These are phyloP conservation scores for Apostasia shenzhenica DNA, from an alignment of 106 monocot genomes.

Conservation along the genomic window DNA sequence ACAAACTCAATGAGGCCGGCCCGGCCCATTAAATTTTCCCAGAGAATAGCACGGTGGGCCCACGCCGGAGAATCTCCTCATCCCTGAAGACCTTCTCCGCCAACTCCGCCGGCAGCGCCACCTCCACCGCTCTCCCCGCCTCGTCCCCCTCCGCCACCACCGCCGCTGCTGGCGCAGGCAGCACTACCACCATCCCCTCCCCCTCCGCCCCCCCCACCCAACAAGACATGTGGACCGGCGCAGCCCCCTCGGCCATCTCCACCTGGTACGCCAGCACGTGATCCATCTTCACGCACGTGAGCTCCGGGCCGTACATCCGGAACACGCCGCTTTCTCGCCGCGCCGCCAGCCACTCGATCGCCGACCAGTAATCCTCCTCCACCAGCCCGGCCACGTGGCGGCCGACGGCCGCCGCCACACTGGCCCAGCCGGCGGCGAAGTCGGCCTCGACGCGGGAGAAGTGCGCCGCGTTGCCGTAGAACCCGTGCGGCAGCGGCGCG, in stretches of 20 bases:
- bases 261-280: constrained; percentile 28
- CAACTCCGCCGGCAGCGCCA: constrained; percentile 39
- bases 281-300: constrained; percentile 43
- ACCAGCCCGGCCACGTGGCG: constrained; percentile 23
- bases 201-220: constrained; percentile 25
- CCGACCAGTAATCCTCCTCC: constrained; percentile 61
- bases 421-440: constrained; percentile 9
- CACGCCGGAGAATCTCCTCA: constrained; percentile 25
- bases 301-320: constrained; percentile 62
- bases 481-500: constrained; percentile 85
- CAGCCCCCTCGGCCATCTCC: constrained; percentile 13
- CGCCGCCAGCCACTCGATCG: constrained; percentile 38
- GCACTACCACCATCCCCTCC: constrained; percentile 38
- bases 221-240: constrained; percentile 41
- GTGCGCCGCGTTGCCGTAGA: constrained; percentile 77
- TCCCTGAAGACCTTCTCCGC: constrained; percentile 30
- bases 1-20: too few relatives aligned
- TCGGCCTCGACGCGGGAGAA: constrained; percentile 42
- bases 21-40: not conserved
- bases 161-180: constrained; percentile 17
- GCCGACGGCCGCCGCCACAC: constrained; percentile 15
- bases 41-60: constrained; percentile 14
- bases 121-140: constrained; percentile 32
- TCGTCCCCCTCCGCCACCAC: constrained; percentile 15
- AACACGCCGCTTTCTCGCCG: constrained; percentile 9